Conservation (phyloP, 257 asterid genomes). For the Solanum okadae region DNA sequence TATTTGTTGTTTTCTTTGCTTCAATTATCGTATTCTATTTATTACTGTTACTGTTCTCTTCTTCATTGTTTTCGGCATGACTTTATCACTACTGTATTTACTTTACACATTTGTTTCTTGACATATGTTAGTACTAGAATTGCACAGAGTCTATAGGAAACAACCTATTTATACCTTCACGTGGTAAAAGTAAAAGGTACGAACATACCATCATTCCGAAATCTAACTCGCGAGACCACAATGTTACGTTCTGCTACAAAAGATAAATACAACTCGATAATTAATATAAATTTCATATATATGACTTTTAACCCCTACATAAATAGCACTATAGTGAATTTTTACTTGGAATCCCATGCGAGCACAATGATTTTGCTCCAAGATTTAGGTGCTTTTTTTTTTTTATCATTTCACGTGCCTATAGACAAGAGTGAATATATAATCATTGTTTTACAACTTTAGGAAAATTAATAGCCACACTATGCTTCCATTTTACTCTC, state of each 20-base stretch:
- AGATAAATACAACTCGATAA: background rate
- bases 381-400: background rate
- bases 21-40: background rate
- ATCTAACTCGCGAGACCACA: background rate
- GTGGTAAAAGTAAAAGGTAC: background rate
- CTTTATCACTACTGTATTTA: background rate
- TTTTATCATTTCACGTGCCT: background rate
- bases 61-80: background rate
- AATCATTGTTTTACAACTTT: background rate
- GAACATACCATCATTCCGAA: background rate
- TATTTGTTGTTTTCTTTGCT: background rate
- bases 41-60: background rate
- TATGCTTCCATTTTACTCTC: background rate
- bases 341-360: conserved; percentile 10
- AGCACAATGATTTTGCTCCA: conserved; percentile 8
- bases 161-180: background rate
- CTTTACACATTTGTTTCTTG: background rate
- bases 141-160: no score
- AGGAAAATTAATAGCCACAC: background rate
- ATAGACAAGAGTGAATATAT: background rate
- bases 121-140: background rate
- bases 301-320: background rate
- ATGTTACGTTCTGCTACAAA: background rate
- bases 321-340: background rate
- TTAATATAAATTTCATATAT: background rate